Conservation (phyloP, 2,329 filamentous ascomycete species). For the Fusarium chuoi region DNA sequence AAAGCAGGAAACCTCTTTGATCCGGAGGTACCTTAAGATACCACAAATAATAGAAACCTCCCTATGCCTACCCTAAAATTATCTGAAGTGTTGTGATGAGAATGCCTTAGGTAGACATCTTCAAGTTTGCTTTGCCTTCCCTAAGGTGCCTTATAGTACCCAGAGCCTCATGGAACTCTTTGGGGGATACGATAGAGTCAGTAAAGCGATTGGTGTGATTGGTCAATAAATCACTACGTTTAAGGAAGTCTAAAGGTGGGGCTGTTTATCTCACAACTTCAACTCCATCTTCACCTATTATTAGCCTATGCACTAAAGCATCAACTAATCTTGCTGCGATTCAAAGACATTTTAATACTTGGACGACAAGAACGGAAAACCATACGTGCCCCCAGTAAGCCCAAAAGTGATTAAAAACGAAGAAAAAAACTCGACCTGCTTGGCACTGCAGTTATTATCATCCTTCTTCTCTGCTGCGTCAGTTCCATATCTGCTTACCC, state of each 20-base stretch:
- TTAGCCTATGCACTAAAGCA: not conserved
- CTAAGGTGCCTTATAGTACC: not conserved
- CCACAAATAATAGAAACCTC: not conserved
- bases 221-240: not conserved
- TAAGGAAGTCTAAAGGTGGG: not conserved
- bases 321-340: not conserved
- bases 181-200: not conserved
- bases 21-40: not conserved
- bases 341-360: not conserved
- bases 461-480: not conserved
- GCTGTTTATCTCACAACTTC: not conserved
- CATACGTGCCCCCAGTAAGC: not conserved
- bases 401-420: not conserved
- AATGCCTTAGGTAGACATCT: not conserved
- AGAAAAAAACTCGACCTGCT: not conserved
- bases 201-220: slow-evolving; percentile 9
- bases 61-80: not conserved
- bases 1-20: not conserved
- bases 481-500: not conserved
- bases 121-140: not conserved
- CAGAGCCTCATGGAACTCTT: not conserved
- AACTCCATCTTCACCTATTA: not conserved
- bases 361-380: not conserved
- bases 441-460: not conserved
- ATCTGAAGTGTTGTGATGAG: not conserved